phyloP scores from a whole-genome alignment of 176 grass and related monocot species.

The Ensete glaucum region DNA sequence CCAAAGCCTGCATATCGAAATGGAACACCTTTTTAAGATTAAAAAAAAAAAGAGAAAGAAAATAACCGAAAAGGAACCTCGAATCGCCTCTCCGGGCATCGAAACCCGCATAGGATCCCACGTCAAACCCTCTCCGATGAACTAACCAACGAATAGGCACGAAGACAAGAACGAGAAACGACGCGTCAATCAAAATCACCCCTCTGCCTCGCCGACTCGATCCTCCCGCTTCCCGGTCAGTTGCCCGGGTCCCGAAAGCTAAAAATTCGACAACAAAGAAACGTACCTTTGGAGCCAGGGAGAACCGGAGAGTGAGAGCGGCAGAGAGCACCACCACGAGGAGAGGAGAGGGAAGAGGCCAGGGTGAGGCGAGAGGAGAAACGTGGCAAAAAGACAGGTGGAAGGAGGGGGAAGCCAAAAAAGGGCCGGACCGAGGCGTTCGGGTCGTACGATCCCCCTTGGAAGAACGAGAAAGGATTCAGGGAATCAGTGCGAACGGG shows the following conservation, averaged over 20 bases:
- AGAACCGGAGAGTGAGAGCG: too few relatives aligned
- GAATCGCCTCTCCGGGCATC: neutral
- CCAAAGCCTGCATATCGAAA: neutral
- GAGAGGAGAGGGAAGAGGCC: neutral
- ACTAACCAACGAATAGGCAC: too few relatives aligned
- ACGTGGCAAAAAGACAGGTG: neutral
- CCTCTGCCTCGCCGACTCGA: neutral
- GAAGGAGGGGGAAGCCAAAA: neutral
- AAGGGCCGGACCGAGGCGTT: neutral
- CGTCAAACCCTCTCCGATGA: neutral
- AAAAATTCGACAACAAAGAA: neutral
- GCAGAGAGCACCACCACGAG: neutral
- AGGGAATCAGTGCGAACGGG: neutral
- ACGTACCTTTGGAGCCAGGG: neutral
- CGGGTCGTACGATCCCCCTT: neutral
- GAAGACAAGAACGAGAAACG: too few relatives aligned
- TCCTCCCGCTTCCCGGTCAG: neutral
- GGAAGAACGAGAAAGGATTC: conserved; percentile 15
- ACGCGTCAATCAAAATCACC: too few relatives aligned
- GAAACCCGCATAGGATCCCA: neutral
- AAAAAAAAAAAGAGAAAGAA: neutral
- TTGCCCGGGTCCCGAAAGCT: neutral
- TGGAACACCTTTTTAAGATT: neutral
- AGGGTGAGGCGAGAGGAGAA: neutral
- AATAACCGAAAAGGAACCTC: neutral